These are phyloP conservation scores for Hypoxylon rubiginosum DNA, from an alignment of 2,329 filamentous ascomycete species.

Conservation along the genomic window DNA sequence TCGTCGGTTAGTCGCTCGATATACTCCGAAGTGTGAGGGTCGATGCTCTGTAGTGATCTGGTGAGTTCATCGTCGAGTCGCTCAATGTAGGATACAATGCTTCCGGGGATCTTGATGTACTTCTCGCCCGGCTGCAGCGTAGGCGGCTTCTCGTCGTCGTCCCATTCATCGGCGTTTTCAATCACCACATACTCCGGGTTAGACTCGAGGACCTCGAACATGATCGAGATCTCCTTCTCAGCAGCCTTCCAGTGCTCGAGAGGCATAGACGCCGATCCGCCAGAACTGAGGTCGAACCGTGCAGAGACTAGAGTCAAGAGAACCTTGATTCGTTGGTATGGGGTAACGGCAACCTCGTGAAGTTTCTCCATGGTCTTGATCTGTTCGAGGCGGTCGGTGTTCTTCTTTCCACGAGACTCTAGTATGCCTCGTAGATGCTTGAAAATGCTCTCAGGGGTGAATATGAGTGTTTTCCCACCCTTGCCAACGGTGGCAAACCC, in stretches of 20 bases:
- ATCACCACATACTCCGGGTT: constrained; percentile 87
- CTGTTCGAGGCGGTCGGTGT: constrained; percentile 94
- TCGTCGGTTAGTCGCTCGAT: constrained; percentile 96
- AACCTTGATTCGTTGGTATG: constrained; percentile 94
- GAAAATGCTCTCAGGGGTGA: constrained; percentile 97
- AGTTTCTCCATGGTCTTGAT: constrained; percentile 98
- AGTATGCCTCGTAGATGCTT: constrained; percentile 95
- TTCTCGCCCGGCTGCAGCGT: constrained; percentile 78
- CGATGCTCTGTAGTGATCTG: constrained; percentile 95
- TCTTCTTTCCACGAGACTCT: constrained; percentile 98
- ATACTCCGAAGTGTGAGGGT: constrained; percentile 98
- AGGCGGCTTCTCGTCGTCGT: constrained; percentile 96
- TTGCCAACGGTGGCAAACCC: constrained; percentile 91
- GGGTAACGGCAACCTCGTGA: constrained; percentile 85
- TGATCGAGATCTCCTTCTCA: constrained; percentile 83
- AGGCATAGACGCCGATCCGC: constrained; percentile 84
- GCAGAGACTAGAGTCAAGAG: constrained; percentile 93
- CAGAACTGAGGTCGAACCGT: constrained; percentile 90
- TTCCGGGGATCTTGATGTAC: constrained; percentile 92
- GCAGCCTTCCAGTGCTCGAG: constrained; percentile 97
- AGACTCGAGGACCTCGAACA: constrained; percentile 83
- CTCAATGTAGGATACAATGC: constrained; percentile 93
- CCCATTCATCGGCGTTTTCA: constrained; percentile 97
- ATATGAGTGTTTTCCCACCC: constrained; percentile 88
- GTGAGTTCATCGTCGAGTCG: constrained; percentile 97